phyloP scores from a whole-genome alignment of 75 land plant genomes.

The Pinus tabuliformis region DNA sequence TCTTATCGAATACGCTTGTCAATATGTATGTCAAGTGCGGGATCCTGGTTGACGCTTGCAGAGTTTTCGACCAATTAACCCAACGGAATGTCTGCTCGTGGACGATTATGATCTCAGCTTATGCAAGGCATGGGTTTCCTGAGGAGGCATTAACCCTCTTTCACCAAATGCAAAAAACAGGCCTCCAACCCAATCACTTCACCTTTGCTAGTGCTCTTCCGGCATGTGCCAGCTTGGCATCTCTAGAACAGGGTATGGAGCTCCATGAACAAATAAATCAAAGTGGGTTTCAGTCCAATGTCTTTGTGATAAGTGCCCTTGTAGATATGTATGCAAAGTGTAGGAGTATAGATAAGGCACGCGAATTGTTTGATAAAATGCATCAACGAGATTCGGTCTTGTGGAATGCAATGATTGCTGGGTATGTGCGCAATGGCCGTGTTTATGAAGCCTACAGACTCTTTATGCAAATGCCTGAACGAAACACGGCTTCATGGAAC shows the following conservation, averaged over 20 bases:
- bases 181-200: constrained; percentile 2
- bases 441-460: constrained; percentile 18
- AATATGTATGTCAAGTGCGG: too few species aligned
- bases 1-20: too few species aligned
- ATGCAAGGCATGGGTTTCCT: not conserved
- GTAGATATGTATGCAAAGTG: constrained; percentile 28
- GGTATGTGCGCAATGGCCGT: constrained; percentile 30
- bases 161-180: constrained; percentile 15
- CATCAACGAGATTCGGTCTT: constrained; percentile 14
- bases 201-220: constrained; percentile 11
- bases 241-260: constrained; percentile 3
- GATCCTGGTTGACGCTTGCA: too few species aligned
- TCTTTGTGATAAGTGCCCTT: constrained; percentile 6
- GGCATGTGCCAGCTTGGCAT: constrained; percentile 4
- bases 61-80: too few species aligned
- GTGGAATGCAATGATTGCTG: constrained; percentile 48
- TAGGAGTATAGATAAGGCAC: constrained; percentile 5
- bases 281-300: constrained; percentile 8
- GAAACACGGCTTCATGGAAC: constrained; percentile 44
- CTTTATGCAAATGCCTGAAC: constrained; percentile 33
- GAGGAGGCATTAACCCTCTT: constrained; percentile 2
- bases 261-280: constrained; percentile 9
- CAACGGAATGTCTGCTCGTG: too few species aligned
- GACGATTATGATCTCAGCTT: constrained; percentile 1
- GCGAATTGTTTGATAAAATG: constrained; percentile 35